phyloP scores from a whole-genome alignment of 2,329 filamentous ascomycete species.

The Aspergillus ochraceoroseus region DNA sequence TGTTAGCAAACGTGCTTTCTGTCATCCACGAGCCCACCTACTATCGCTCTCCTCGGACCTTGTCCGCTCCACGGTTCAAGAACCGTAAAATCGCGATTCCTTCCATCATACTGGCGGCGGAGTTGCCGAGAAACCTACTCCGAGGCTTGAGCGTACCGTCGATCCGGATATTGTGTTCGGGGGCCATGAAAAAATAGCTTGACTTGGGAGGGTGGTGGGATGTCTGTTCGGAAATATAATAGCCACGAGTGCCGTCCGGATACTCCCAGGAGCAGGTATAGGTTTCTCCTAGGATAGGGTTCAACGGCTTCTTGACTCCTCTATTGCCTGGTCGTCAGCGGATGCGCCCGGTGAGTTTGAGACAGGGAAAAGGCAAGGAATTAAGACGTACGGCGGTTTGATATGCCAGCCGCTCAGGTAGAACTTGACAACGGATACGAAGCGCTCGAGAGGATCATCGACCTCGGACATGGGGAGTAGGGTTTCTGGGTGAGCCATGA shows the following conservation, averaged over 20 bases:
- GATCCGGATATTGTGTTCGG: constrained; percentile 87
- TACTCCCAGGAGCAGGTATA: constrained; percentile 97
- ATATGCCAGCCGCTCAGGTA: constrained; percentile 99
- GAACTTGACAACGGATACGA: constrained; percentile 94
- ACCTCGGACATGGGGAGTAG: constrained; percentile 81
- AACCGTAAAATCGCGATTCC: constrained; percentile 83
- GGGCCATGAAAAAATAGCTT: constrained; percentile 98
- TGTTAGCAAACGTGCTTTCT: constrained; percentile 11
- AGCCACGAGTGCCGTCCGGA: constrained; percentile 74
- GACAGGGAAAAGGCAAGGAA: background rate
- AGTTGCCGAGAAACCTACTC: constrained; percentile 94
- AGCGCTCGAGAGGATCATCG: constrained; percentile 82
- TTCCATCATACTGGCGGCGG: constrained; percentile 96
- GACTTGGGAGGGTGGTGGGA: constrained; percentile 98
- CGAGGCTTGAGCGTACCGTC: constrained; percentile 92
- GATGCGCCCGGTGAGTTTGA: constrained; percentile 1
- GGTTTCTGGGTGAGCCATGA: constrained; percentile 98
- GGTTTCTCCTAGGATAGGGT: constrained; percentile 90
- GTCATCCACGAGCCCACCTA: constrained; percentile 47
- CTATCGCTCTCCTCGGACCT: constrained; percentile 74
- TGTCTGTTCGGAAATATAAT: constrained; percentile 96
- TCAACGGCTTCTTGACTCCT: constrained; percentile 96
- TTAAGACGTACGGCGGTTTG: constrained; percentile 72
- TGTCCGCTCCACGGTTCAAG: constrained; percentile 66
- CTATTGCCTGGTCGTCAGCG: constrained; percentile 43